These are phyloP conservation scores for Barnettozyma botsteinii DNA, from an alignment of 805 yeast species.

Conservation along the genomic window DNA sequence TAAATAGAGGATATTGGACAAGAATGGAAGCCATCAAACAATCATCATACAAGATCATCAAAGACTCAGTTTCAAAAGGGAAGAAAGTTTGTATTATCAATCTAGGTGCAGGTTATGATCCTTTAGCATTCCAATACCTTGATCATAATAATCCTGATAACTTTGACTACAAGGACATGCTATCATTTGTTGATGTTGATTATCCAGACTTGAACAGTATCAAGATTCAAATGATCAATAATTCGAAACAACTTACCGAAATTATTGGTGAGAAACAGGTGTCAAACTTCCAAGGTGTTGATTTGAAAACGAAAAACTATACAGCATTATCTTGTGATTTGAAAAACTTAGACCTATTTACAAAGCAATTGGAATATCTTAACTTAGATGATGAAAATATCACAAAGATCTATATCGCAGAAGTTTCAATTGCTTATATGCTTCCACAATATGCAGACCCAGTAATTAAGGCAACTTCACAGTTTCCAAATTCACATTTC, in stretches of 20 bases:
- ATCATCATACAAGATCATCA: constrained; percentile 43
- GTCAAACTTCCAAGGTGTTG: constrained; percentile 20
- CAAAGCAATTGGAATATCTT: constrained; percentile 17
- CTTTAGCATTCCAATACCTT: constrained; percentile 48
- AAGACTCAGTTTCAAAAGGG: constrained; percentile 19
- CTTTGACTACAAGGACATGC: constrained; percentile 23
- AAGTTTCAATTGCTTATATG: constrained; percentile 82
- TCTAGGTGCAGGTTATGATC: constrained; percentile 76
- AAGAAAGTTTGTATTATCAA: constrained; percentile 46
- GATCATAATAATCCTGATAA: constrained; percentile 29
- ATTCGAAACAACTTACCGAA: constrained; percentile 39
- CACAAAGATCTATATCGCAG: constrained; percentile 64
- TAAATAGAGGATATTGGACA: constrained; percentile 80
- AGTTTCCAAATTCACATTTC: constrained; percentile 49
- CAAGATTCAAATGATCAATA: constrained; percentile 47
- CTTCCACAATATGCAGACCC: constrained; percentile 57
- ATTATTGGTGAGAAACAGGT: constrained; percentile 35
- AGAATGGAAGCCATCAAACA: constrained; percentile 65
- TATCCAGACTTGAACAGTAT: constrained; percentile 60
- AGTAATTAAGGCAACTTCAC: constrained; percentile 43
- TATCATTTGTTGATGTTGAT: constrained; percentile 64
- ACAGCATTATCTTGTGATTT: constrained; percentile 64
- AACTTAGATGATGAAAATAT: constrained; percentile 24
- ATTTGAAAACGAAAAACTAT: constrained; percentile 40
- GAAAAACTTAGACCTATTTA: constrained; percentile 39